These are phyloP conservation scores for Yamadazyma sp. DNA, from an alignment of 805 yeast genomes.

Conservation along the genomic window DNA sequence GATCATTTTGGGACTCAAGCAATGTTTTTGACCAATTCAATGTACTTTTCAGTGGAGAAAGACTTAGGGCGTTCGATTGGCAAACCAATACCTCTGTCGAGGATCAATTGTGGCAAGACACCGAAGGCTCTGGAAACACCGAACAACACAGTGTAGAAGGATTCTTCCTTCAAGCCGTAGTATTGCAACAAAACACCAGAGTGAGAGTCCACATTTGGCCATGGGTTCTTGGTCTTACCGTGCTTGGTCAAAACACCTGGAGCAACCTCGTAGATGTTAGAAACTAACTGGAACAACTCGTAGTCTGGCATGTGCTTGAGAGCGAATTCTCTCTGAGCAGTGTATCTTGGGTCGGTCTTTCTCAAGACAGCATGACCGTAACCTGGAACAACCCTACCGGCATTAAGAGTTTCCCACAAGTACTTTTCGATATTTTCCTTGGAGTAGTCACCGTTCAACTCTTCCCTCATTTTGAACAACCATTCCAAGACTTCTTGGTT, in stretches of 20 bases:
- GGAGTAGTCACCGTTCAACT: conserved; percentile 59
- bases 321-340: conserved; percentile 72
- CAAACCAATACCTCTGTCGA: conserved; percentile 74
- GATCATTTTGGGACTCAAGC: conserved; percentile 11
- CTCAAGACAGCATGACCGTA: conserved; percentile 87
- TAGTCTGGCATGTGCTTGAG: conserved; percentile 60
- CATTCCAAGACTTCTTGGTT: conserved; percentile 83
- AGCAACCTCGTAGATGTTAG: conserved; percentile 64
- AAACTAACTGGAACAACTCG: conserved; percentile 64
- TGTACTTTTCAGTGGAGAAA: conserved; percentile 90
- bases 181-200: conserved; percentile 78
- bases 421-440: conserved; percentile 58
- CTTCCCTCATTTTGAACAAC: conserved; percentile 62
- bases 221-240: conserved; percentile 85
- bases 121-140: conserved; percentile 84
- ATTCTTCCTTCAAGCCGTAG: conserved; percentile 72
- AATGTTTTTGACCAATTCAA: conserved; percentile 65
- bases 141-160: conserved; percentile 77
- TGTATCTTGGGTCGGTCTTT: conserved; percentile 79
- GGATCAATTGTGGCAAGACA: conserved; percentile 72
- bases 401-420: conserved; percentile 69
- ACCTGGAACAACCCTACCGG: conserved; percentile 82
- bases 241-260: conserved; percentile 73
- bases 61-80: conserved; percentile 86
- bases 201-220: conserved; percentile 80